Conservation (phyloP, 2,329 filamentous ascomycete species). For the Exophiala aquamarina region DNA sequence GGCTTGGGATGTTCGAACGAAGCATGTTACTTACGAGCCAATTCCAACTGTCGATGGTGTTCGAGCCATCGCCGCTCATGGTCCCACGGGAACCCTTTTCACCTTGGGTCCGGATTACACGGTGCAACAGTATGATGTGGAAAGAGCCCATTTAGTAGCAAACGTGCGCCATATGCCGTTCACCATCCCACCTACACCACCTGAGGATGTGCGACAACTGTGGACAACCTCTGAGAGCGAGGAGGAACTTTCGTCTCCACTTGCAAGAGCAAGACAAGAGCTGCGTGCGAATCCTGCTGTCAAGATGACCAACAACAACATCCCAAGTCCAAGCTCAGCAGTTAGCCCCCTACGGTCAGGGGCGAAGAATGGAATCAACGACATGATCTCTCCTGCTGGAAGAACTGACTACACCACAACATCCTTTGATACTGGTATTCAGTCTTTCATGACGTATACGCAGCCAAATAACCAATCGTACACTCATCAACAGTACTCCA, state of each 20-base stretch:
- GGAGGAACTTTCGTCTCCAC: constrained; percentile 69
- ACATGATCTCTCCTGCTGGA: constrained; percentile 42
- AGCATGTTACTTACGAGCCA: constrained; percentile 85
- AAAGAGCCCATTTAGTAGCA: constrained; percentile 77
- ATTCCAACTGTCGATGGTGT: constrained; percentile 84
- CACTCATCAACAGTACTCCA: constrained; percentile 15
- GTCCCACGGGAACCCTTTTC: constrained; percentile 86
- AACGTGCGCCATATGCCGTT: constrained; percentile 84
- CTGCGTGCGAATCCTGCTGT: constrained; percentile 64
- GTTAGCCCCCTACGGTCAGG: constrained; percentile 56
- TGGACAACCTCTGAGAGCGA: constrained; percentile 64
- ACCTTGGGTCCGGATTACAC: constrained; percentile 85
- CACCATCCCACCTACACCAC: constrained; percentile 72
- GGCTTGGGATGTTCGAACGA: constrained; percentile 97
- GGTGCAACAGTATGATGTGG: constrained; percentile 93
- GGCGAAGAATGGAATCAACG: constrained; percentile 41
- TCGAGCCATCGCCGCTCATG: constrained; percentile 80
- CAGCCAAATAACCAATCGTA: background rate
- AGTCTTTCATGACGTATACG: constrained; percentile 13
- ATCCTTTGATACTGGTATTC: constrained; percentile 42
- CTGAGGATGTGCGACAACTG: constrained; percentile 63
- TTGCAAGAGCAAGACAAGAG: constrained; percentile 73
- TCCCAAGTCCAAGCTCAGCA: constrained; percentile 67
- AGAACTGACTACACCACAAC: constrained; percentile 46
- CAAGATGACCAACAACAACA: constrained; percentile 62